Evolutionary conservation across 2,329 filamentous ascomycete species (phyloP).

Genomic region (Fusarium brevicatenulatum): DNA sequence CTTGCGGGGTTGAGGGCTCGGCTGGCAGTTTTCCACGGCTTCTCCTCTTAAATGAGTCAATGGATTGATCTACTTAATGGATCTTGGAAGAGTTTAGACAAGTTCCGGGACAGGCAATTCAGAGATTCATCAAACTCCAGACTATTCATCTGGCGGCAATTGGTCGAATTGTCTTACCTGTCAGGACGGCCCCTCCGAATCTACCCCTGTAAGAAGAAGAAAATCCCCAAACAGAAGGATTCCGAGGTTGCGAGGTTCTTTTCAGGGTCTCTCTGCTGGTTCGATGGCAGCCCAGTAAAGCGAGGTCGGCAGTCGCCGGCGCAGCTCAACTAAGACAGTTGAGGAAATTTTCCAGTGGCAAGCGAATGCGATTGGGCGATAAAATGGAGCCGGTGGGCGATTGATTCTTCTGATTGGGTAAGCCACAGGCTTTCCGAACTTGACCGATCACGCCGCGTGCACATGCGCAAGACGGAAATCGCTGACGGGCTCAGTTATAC

Average conservation of each 20-base stretch:
- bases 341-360: constrained; percentile 21
- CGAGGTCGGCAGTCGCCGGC: constrained; percentile 25
- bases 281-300: constrained; percentile 1
- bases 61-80: neutral
- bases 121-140: neutral
- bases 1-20: neutral
- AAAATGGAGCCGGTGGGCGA: neutral
- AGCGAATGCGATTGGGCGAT: constrained; percentile 24
- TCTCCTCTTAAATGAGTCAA: neutral
- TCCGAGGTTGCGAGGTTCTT: constrained; percentile 20
- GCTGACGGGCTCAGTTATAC: constrained; percentile 36
- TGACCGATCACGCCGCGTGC: constrained; percentile 37
- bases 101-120: neutral
- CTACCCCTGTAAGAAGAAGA: neutral
- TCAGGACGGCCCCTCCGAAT: neutral
- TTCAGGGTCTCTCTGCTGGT: constrained; percentile 7
- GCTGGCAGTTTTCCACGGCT: constrained; percentile 12
- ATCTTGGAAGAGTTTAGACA: neutral
- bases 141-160: neutral
- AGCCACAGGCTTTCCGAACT: constrained; percentile 35
- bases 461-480: constrained; percentile 22
- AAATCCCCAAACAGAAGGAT: neutral
- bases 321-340: constrained; percentile 18
- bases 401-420: constrained; percentile 8
- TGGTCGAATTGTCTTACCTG: neutral